Conservation (phyloP, 768 basidiomycete genomes). For the Trametes cubensis region DNA sequence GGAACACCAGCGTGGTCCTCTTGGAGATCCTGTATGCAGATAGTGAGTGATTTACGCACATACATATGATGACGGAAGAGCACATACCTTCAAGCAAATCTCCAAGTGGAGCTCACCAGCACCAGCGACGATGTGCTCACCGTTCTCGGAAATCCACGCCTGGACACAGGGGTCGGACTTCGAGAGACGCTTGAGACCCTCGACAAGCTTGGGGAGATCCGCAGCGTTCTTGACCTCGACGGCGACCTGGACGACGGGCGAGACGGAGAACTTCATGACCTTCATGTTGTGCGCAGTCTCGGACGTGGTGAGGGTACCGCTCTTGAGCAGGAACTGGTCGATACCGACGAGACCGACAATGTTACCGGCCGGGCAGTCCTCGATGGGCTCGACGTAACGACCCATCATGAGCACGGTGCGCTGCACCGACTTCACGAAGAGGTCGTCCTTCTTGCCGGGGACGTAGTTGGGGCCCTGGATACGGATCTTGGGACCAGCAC, state of each 20-base stretch:
- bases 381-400: conserved; percentile 96
- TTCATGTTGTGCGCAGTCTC: conserved; percentile 99
- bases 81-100: conserved; percentile 91
- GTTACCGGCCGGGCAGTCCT: conserved; percentile 99
- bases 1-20: conserved; percentile 99
- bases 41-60: not conserved
- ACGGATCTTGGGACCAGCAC: conserved; percentile 96
- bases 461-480: conserved; percentile 99
- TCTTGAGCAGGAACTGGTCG: conserved; percentile 99
- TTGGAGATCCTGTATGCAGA: conserved; percentile 78
- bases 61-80: not conserved
- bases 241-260: conserved; percentile 97
- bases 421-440: conserved; percentile 97
- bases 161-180: conserved; percentile 99
- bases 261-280: conserved; percentile 99
- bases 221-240: conserved; percentile 99
- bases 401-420: conserved; percentile 99
- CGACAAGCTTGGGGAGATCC: conserved; percentile 98
- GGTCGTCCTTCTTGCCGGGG: conserved; percentile 98
- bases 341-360: conserved; percentile 99
- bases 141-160: conserved; percentile 87
- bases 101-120: conserved; percentile 99
- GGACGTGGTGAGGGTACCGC: conserved; percentile 94
- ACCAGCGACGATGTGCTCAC: conserved; percentile 99
- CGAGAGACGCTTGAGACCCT: conserved; percentile 99